Base-by-base conservation (phyloP, 1,139 yeast species). In the Protomyces inouyei region DNA sequence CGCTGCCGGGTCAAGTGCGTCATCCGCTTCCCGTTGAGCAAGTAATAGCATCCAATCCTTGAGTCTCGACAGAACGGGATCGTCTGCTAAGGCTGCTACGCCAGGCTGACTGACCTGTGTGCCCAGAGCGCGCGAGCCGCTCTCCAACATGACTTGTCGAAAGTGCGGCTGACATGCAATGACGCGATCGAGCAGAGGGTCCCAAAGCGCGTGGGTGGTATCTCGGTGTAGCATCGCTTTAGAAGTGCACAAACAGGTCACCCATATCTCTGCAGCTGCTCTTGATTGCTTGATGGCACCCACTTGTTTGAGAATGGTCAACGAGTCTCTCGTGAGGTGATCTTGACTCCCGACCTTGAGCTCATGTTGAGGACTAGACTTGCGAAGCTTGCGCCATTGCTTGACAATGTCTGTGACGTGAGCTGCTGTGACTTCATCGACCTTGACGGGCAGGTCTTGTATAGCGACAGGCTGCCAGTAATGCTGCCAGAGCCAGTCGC, bases 401-500 rank as follows among this genome's bases (percentile, higher is more conserved):
- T 46, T 45, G 14, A 60, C 46, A 14, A 60, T 37, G 18, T 28
- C 43, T n/a, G 18, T 10, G 18, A 55, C 23, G 9, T 35, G 54
- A 9, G n/a, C 46, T 28, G 32, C 8, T 28, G 32, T 28, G 8
- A 28, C 32, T 28, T 6, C 32, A 28, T 28, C 32, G 32, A 5
- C 32, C 8, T 28, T 28, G 1, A 28, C 32, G 5, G 32, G 32
- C 32, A 28, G 32, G 3, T 28, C 32, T 12, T 52, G 37, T 12
- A 46, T 23, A n/a, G 25, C 21, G 14, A 36, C 57, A 14, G 55
- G 78, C 52, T 73, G 71, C 99, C 98, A 93, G 75, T 87, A 93
- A 71, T 87, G 79, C 10, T 78, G 82, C 74, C 80, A 81, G 2
- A 93, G 76, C 98, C 98, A 95, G 9, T 75, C 77, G 56, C 92